Evolutionary conservation across 257 asterid genomes (phyloP).

Genomic region (Cruciata laevipes): DNA sequence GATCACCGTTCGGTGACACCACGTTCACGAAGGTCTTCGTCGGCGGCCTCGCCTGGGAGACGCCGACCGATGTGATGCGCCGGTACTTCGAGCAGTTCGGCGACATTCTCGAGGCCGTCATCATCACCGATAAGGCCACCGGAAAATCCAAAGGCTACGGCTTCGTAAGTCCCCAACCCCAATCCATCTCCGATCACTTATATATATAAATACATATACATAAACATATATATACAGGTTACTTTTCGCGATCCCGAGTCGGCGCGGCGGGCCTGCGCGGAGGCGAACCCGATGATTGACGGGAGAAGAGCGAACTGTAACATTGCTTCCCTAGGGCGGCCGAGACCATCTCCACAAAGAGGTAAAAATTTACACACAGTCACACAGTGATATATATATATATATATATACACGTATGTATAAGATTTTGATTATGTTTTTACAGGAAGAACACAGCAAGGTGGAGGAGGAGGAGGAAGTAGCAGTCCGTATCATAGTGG

Average conservation of each 20-base stretch:
- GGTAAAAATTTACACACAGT: slow-evolving; percentile 21
- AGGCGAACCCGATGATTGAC: slow-evolving; percentile 86
- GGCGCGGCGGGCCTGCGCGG: slow-evolving; percentile 65
- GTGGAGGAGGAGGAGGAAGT: slow-evolving; percentile 18
- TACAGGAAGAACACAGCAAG: slow-evolving; percentile 52
- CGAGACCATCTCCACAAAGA: slow-evolving; percentile 81
- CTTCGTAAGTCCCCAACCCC: slow-evolving; percentile 44
- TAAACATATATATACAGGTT: slow-evolving; percentile 32
- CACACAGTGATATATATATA: no score
- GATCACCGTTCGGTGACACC: slow-evolving; percentile 97
- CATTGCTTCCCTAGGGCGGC: slow-evolving; percentile 87
- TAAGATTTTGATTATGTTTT: no score
- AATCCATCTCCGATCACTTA: no score
- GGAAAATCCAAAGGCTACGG: slow-evolving; percentile 97
- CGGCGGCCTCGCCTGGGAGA: slow-evolving; percentile 99
- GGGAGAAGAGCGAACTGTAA: slow-evolving; percentile 95
- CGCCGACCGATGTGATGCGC: slow-evolving; percentile 83
- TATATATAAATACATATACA: no score
- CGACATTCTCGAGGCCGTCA: slow-evolving; percentile 91
- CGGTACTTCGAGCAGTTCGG: slow-evolving; percentile 79
- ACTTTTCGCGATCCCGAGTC: slow-evolving; percentile 91
- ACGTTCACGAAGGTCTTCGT: slow-evolving; percentile 88
- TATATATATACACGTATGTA: no score
- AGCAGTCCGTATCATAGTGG: slow-evolving; percentile 43
- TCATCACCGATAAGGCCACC: slow-evolving; percentile 87